Evolutionary conservation across 345 rosid species (phyloP).

Genomic region (Acer yangbiense): DNA sequence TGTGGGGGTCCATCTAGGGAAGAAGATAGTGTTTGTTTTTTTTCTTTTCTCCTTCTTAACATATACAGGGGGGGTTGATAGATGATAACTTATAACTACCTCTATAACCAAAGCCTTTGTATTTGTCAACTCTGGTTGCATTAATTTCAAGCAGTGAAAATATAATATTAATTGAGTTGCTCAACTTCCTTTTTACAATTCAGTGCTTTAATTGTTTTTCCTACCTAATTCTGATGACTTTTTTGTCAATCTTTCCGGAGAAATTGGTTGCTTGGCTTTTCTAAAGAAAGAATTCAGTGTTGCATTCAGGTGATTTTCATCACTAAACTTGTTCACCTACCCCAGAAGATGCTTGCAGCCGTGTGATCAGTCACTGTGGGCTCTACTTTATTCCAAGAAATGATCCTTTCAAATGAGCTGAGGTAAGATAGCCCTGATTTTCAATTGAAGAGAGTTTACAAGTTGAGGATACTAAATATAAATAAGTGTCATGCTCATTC

Average conservation of each 20-base stretch:
- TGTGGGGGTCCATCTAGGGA: constrained; percentile 24
- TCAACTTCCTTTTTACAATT: constrained; percentile 13
- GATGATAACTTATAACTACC: constrained; percentile 18
- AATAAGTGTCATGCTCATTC: no score
- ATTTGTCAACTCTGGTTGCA: constrained; percentile 23
- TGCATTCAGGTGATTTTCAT: constrained; percentile 23
- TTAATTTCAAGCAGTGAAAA: not conserved
- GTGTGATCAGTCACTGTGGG: not conserved
- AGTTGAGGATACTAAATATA: no score
- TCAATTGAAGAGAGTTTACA: not conserved
- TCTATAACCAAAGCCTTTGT: not conserved
- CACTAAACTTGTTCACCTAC: not conserved
- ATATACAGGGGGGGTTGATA: not conserved
- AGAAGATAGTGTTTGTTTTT: constrained; percentile 4
- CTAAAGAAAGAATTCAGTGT: constrained; percentile 17
- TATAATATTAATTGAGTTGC: constrained; percentile 14
- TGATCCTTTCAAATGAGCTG: constrained; percentile 17
- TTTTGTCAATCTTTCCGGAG: not conserved
- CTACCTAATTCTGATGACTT: constrained; percentile 31
- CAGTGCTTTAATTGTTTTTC: constrained; percentile 14
- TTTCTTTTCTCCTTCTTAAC: not conserved
- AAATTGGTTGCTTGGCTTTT: constrained; percentile 16
- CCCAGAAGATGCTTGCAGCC: constrained; percentile 1
- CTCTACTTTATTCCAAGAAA: not conserved
- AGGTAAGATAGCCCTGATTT: constrained; percentile 29